Conservation (phyloP, 2,329 filamentous ascomycete species). For the Sporothrix luriei region DNA sequence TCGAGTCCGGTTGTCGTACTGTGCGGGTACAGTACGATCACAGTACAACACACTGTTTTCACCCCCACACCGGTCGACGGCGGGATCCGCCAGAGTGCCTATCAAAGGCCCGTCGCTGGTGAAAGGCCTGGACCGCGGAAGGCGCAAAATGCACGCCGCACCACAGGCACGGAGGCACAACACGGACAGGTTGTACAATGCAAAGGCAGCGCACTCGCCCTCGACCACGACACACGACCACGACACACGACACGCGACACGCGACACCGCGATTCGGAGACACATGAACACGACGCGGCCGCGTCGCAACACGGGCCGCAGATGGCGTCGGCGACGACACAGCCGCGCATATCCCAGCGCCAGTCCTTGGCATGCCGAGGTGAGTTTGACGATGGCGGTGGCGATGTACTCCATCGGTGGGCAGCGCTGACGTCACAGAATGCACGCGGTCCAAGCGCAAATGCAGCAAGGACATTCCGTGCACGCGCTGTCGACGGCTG, state of each 20-base stretch:
- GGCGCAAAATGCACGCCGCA: too few relatives aligned
- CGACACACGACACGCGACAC: neutral
- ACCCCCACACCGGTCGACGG: too few relatives aligned
- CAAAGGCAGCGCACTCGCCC: neutral
- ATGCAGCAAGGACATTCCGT: constrained; percentile 37
- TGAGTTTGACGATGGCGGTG: too few relatives aligned
- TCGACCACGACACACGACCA: neutral
- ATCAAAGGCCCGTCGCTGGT: too few relatives aligned
- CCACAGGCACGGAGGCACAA: too few relatives aligned
- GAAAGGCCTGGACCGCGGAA: too few relatives aligned
- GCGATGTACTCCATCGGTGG: too few relatives aligned
- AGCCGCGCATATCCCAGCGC: constrained; percentile 33
- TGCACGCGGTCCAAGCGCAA: constrained; percentile 37
- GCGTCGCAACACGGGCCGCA: neutral
- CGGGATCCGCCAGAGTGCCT: too few relatives aligned
- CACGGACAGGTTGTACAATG: too few relatives aligned
- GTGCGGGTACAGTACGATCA: too few relatives aligned
- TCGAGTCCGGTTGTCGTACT: too few relatives aligned
- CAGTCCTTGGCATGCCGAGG: constrained; percentile 33
- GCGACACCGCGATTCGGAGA: neutral
- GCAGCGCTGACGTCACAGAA: constrained; percentile 27
- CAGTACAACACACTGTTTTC: too few relatives aligned
- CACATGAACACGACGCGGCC: neutral
- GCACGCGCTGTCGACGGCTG: constrained; percentile 34
- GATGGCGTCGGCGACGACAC: constrained; percentile 6